Conservation (phyloP, 2,329 filamentous ascomycete species). For the Tolypocladium guangdongense region DNA sequence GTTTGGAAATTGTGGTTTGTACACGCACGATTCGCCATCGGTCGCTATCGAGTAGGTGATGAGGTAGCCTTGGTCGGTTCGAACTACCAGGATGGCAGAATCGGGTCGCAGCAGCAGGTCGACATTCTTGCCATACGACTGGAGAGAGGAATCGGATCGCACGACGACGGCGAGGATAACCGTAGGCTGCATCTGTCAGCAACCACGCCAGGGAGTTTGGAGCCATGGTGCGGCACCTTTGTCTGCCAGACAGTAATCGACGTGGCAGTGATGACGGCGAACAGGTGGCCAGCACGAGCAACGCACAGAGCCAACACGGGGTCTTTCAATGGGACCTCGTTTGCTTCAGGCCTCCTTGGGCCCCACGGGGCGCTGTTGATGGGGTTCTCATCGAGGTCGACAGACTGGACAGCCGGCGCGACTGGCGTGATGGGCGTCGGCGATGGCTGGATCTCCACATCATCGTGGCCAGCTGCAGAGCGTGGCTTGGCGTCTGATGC, state of each 20-base stretch:
- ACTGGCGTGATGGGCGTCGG: slow-evolving; percentile 42
- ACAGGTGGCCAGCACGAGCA: slow-evolving; percentile 68
- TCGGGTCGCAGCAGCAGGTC: slow-evolving; percentile 82
- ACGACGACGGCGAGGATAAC: slow-evolving; percentile 78
- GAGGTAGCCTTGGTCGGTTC: slow-evolving; percentile 74
- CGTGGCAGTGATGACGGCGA: slow-evolving; percentile 76
- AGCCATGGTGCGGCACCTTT: slow-evolving; percentile 47
- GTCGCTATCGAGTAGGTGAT: slow-evolving; percentile 90
- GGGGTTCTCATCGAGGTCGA: slow-evolving; percentile 40
- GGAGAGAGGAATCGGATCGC: slow-evolving; percentile 68
- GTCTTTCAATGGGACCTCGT: slow-evolving; percentile 40
- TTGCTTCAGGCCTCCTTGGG: slow-evolving; percentile 14
- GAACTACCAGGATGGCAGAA: slow-evolving; percentile 82
- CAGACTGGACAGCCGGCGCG: slow-evolving; percentile 47
- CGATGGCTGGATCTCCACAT: slow-evolving; percentile 21
- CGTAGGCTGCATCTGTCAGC: slow-evolving; percentile 51
- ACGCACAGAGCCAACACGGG: slow-evolving; percentile 64
- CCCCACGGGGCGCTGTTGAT: slow-evolving; percentile 8
- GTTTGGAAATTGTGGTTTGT: slow-evolving; percentile 69
- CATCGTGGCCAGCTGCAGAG: slow-evolving; percentile 19
- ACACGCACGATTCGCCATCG: slow-evolving; percentile 72
- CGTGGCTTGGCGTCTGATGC: slow-evolving; percentile 9
- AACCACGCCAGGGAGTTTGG: slow-evolving; percentile 4
- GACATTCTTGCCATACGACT: slow-evolving; percentile 75
- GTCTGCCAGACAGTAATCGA: slow-evolving; percentile 95